A percentile compares a stretch with the other conserved stretches of the same genome.
These are phyloP conservation scores for Aspergillus clavatus DNA, from an alignment of 2,329 filamentous ascomycete genomes.

Conservation along the genomic window DNA sequence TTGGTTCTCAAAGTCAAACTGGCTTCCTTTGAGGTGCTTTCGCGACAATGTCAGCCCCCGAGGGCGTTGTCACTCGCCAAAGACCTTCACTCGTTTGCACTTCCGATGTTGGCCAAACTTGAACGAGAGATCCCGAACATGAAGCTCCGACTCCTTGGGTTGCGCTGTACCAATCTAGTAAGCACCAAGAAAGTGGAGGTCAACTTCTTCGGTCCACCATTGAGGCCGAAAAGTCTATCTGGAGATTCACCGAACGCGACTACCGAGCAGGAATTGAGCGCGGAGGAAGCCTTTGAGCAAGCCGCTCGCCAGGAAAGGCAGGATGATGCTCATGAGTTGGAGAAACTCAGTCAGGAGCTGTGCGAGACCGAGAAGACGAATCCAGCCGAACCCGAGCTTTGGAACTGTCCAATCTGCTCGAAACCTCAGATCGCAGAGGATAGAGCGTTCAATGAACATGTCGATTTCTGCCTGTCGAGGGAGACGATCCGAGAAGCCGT, in stretches of 20 bases:
- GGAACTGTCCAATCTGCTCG: slow-evolving; percentile 86
- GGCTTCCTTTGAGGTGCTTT: slow-evolving; percentile 88
- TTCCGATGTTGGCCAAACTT: slow-evolving; percentile 79
- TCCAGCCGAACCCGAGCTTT: slow-evolving; percentile 48
- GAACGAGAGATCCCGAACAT: slow-evolving; percentile 77
- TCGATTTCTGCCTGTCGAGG: slow-evolving; percentile 83
- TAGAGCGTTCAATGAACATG: slow-evolving; percentile 77
- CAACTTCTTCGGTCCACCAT: slow-evolving; percentile 66
- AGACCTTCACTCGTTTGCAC: slow-evolving; percentile 73
- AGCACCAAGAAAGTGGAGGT: slow-evolving; percentile 77
- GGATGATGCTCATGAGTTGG: slow-evolving; percentile 58
- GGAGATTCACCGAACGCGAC: slow-evolving; percentile 17
- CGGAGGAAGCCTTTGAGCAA: slow-evolving; percentile 62
- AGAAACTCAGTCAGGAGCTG: slow-evolving; percentile 57
- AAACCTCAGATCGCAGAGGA: slow-evolving; percentile 71
- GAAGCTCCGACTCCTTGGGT: slow-evolving; percentile 77
- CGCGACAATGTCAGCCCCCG: slow-evolving; percentile 68
- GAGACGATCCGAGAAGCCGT: slow-evolving; percentile 81
- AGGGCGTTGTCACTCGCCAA: slow-evolving; percentile 68
- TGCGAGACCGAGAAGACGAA: slow-evolving; percentile 8
- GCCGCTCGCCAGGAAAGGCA: slow-evolving; percentile 56
- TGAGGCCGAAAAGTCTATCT: slow-evolving; percentile 18
- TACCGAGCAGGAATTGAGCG: slow-evolving; percentile 62
- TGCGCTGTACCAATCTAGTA: slow-evolving; percentile 81
- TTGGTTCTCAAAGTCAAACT: slow-evolving; percentile 89